These are phyloP conservation scores for Hippophae tibetana DNA, from an alignment of 306 rosid genomes.

Conservation along the genomic window DNA sequence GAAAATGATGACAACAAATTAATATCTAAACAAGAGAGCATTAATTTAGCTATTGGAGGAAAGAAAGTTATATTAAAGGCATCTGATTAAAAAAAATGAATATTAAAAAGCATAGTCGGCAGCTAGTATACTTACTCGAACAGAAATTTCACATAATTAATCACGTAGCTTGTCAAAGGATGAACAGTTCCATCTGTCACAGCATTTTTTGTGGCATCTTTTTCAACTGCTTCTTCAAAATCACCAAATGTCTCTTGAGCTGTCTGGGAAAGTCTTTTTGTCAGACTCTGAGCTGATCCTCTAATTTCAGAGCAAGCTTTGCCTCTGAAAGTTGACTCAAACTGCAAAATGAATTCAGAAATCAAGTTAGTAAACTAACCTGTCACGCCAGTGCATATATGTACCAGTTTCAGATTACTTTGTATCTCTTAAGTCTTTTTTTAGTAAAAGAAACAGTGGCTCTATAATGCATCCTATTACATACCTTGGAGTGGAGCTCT, in stretches of 20 bases:
- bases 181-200: conserved; percentile 96
- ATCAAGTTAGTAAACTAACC: conserved; percentile 12
- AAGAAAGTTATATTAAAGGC: conserved; percentile 1
- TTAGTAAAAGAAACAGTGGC: conserved; percentile 1
- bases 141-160: conserved; percentile 88
- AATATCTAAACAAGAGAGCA: background rate
- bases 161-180: conserved; percentile 94
- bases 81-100: too few species aligned
- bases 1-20: background rate
- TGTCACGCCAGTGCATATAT: background rate
- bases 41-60: background rate
- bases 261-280: conserved; percentile 85
- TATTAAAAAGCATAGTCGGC: background rate
- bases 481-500: conserved; percentile 93
- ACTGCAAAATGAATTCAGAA: conserved; percentile 34
- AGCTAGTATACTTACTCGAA: conserved; percentile 64
- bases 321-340: conserved; percentile 71
- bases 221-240: conserved; percentile 95
- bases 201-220: conserved; percentile 92
- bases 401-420: too few species aligned
- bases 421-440: background rate
- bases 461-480: background rate
- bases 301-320: conserved; percentile 69
- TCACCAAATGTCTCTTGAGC: conserved; percentile 91
- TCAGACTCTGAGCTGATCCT: conserved; percentile 72